Percentiles rank a stretch among this genome's conserved stretches.
Evolutionary conservation across 2,329 filamentous ascomycete species (phyloP).

Genomic region (Botrytis squamosa): DNA sequence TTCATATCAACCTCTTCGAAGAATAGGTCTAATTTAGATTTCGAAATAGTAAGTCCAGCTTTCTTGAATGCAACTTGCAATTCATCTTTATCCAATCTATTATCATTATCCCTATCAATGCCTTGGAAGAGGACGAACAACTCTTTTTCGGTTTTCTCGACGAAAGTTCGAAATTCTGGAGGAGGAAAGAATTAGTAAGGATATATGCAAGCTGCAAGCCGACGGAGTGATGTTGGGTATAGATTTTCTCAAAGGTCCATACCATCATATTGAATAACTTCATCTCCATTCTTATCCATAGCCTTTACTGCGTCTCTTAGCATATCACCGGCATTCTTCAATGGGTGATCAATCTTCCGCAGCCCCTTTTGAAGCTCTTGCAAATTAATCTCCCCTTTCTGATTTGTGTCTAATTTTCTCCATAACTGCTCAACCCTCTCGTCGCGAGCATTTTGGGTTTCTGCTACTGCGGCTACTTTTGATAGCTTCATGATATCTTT

Average conservation of each 20-base stretch:
- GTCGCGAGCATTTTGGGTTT: slow-evolving; percentile 77
- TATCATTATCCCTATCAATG: slow-evolving; percentile 84
- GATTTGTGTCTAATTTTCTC: slow-evolving; percentile 74
- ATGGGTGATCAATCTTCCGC: slow-evolving; percentile 82
- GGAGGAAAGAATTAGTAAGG: slow-evolving; percentile 15
- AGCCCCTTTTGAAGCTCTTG: slow-evolving; percentile 82
- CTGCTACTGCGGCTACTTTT: slow-evolving; percentile 72
- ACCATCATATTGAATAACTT: slow-evolving; percentile 90
- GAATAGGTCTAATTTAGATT: slow-evolving; percentile 75
- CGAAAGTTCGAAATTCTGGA: slow-evolving; percentile 84
- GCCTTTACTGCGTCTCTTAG: slow-evolving; percentile 75
- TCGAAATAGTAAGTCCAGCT: slow-evolving; percentile 76
- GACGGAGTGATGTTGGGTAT: neutral
- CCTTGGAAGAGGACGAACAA: slow-evolving; percentile 77
- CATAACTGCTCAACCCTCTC: slow-evolving; percentile 81
- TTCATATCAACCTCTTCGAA: slow-evolving; percentile 89
- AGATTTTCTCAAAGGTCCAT: slow-evolving; percentile 38
- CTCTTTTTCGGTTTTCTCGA: slow-evolving; percentile 82
- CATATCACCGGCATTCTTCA: slow-evolving; percentile 91
- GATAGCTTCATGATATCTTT: slow-evolving; percentile 28
- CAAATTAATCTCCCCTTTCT: slow-evolving; percentile 78
- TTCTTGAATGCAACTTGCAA: slow-evolving; percentile 73
- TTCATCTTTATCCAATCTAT: slow-evolving; percentile 83
- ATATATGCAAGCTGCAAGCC: neutral
- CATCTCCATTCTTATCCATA: slow-evolving; percentile 85